phyloP scores from a whole-genome alignment of 192 early-diverging fungal species.

The Coemansia sp. region DNA sequence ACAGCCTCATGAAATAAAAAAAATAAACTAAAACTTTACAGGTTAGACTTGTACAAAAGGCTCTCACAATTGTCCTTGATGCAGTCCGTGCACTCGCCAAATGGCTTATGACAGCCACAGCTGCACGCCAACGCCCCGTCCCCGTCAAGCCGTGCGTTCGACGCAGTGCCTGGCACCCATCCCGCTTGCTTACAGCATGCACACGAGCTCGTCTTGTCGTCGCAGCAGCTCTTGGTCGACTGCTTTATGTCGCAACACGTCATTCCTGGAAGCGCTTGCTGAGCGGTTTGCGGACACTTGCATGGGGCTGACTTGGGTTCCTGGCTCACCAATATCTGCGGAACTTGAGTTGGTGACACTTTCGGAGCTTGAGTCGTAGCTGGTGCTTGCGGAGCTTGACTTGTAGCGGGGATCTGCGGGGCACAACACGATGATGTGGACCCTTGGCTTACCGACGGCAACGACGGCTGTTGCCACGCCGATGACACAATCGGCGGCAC shows the following conservation, averaged over 20 bases:
- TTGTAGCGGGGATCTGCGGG: too few relatives aligned
- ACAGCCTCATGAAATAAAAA: too few relatives aligned
- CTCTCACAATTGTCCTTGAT: constrained; percentile 56
- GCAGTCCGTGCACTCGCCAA: constrained; percentile 58
- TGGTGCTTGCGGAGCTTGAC: too few relatives aligned
- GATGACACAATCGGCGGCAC: constrained; percentile 9
- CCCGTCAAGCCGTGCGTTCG: constrained; percentile 33
- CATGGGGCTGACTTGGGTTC: too few relatives aligned
- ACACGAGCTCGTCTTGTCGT: constrained; percentile 10
- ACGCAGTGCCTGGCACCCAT: constrained; percentile 35
- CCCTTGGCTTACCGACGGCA: background rate
- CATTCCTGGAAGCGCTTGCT: constrained; percentile 22
- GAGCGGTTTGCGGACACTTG: constrained; percentile 11
- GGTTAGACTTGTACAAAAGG: constrained; percentile 19
- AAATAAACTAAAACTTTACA: background rate
- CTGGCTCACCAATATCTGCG: too few relatives aligned
- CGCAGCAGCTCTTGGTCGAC: background rate
- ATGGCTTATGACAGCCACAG: constrained; percentile 60
- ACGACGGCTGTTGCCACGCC: constrained; percentile 1
- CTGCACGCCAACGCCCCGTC: constrained; percentile 60
- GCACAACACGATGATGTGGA: too few relatives aligned
- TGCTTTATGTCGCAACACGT: constrained; percentile 25
- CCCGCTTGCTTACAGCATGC: constrained; percentile 20
- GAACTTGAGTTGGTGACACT: too few relatives aligned
- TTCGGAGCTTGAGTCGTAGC: too few relatives aligned